Evolutionary conservation across 2,329 filamentous ascomycete genomes (phyloP).

Genomic region (Neurospora crassa): DNA sequence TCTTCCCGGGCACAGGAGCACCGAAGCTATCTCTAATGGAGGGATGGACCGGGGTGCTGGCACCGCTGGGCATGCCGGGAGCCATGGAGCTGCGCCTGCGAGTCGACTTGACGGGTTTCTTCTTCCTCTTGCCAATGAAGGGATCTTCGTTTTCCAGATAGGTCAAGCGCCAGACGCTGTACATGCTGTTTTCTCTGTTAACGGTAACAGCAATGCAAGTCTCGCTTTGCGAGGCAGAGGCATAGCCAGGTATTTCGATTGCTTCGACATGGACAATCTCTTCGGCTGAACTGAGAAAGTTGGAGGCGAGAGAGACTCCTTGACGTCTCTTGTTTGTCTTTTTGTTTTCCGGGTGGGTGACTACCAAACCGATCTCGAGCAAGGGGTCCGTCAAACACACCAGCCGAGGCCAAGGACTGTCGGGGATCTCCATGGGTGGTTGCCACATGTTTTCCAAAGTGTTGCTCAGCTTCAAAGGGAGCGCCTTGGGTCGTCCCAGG

Average conservation of each 20-base stretch:
- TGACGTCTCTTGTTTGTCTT: slow-evolving; percentile 15
- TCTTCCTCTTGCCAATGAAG: slow-evolving; percentile 36
- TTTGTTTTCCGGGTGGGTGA: slow-evolving; percentile 44
- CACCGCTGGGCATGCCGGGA: slow-evolving; percentile 60
- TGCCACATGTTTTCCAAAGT: slow-evolving; percentile 52
- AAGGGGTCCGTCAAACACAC: slow-evolving; percentile 82
- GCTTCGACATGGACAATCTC: slow-evolving; percentile 77
- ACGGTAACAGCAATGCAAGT: slow-evolving; percentile 71
- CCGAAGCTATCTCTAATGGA: slow-evolving; percentile 72
- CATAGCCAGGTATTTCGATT: slow-evolving; percentile 43
- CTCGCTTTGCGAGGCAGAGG: slow-evolving; percentile 28
- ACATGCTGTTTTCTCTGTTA: slow-evolving; percentile 65
- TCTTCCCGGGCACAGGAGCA: slow-evolving; percentile 43
- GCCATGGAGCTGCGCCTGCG: slow-evolving; percentile 56
- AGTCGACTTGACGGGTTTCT: slow-evolving; percentile 35
- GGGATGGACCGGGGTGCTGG: slow-evolving; percentile 65
- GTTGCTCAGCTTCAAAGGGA: slow-evolving; percentile 41
- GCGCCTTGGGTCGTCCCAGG: slow-evolving; percentile 43
- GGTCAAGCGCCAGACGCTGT: slow-evolving; percentile 76
- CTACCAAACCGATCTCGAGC: slow-evolving; percentile 74
- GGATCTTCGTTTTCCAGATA: slow-evolving; percentile 63
- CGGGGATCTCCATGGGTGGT: slow-evolving; percentile 38
- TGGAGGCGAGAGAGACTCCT: slow-evolving; percentile 29
- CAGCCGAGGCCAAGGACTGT: slow-evolving; percentile 60
- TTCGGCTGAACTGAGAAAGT: slow-evolving; percentile 65